Conservation (phyloP, 768 basidiomycete genomes). For the Trametes cingulata region DNA sequence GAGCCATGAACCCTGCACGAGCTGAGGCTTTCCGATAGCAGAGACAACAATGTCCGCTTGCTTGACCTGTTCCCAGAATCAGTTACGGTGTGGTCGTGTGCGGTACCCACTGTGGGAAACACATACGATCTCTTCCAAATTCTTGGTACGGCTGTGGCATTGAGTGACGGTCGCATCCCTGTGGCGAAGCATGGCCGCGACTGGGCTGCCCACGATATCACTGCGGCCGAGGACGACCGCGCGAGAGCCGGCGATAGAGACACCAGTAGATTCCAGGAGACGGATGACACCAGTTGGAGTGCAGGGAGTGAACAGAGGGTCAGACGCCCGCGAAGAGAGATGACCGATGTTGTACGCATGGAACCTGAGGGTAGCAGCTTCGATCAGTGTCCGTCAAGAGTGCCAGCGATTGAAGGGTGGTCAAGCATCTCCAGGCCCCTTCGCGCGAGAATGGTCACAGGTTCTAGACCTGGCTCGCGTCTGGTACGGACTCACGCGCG, state of each 20-base stretch:
- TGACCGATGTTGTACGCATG: conserved; percentile 98
- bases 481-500: background rate
- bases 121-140: conserved; percentile 76
- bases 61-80: conserved; percentile 55
- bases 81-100: background rate
- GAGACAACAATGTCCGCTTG: conserved; percentile 91
- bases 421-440: background rate
- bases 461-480: background rate
- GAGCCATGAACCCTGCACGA: conserved; percentile 91
- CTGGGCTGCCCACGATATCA: conserved; percentile 97
- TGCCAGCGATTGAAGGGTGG: background rate
- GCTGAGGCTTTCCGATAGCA: conserved; percentile 93
- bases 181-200: conserved; percentile 85
- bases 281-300: conserved; percentile 93
- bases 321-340: conserved; percentile 84
- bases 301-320: conserved; percentile 91
- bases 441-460: background rate
- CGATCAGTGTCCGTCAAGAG: no score
- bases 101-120: background rate
- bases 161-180: conserved; percentile 96
- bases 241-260: conserved; percentile 73
- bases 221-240: conserved; percentile 94
- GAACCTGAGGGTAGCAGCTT: conserved; percentile 55
- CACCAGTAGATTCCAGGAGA: conserved; percentile 85
- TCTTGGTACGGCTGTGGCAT: conserved; percentile 89